A percentile compares a stretch with the other conserved stretches of the same genome.
Evolutionary conservation across 352 stramenopile genomes (phyloP).

Genomic region (Phytophthora niederhauseri): DNA sequence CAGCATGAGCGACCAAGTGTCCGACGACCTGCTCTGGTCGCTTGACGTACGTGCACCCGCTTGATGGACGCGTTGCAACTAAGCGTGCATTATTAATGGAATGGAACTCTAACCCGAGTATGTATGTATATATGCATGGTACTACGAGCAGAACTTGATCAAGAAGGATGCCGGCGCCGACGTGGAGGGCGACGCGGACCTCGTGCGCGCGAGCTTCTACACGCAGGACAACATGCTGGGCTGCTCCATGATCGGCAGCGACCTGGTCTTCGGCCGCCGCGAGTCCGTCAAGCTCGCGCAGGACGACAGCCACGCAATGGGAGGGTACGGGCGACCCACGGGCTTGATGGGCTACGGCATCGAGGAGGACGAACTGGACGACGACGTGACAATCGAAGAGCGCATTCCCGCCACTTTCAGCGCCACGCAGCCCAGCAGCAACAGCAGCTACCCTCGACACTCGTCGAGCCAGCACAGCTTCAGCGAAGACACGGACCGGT

Average conservation of each 20-base stretch:
- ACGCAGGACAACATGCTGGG: constrained; percentile 43
- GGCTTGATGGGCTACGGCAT: constrained; percentile 43
- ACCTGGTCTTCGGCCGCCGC: constrained; percentile 52
- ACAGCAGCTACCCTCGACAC: constrained; percentile 35
- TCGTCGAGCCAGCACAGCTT: constrained; percentile 46
- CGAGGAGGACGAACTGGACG: constrained; percentile 40
- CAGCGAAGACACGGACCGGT: constrained; percentile 74
- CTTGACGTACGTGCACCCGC: constrained; percentile 57
- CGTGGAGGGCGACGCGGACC: constrained; percentile 37
- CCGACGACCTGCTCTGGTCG: constrained; percentile 72
- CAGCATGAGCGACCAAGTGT: constrained; percentile 61
- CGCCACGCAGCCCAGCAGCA: constrained; percentile 19
- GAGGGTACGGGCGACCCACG: constrained; percentile 38
- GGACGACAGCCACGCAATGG: constrained; percentile 13
- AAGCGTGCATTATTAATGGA: neutral
- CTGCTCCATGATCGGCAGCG: constrained; percentile 45
- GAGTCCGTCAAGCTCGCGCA: constrained; percentile 26
- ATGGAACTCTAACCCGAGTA: neutral
- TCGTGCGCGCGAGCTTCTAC: constrained; percentile 53
- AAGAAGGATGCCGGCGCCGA: constrained; percentile 42
- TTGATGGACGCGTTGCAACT: neutral
- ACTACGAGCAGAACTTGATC: constrained; percentile 43
- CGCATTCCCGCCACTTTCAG: constrained; percentile 28
- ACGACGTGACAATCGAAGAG: constrained; percentile 38
- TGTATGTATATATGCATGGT: constrained; percentile 2